Conservation (phyloP, 306 rosid species). For the Medicago arabica region DNA sequence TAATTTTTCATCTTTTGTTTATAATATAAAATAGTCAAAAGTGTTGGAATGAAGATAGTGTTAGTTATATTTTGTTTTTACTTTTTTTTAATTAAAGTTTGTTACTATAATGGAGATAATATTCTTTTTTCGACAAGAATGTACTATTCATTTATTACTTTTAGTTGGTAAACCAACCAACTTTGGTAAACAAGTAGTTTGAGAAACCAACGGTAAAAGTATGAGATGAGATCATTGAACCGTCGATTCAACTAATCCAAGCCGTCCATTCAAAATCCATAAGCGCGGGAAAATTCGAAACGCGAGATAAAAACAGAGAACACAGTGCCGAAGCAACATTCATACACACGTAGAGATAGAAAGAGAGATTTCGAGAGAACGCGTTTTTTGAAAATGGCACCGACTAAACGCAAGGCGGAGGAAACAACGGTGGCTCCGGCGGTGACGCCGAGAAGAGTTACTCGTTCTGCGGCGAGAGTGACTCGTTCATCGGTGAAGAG, state of each 20-base stretch:
- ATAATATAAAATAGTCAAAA: no score
- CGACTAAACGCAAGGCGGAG: constrained; percentile 26
- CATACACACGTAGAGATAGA: neutral
- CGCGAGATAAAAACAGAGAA: neutral
- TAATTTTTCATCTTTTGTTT: no score
- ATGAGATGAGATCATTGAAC: neutral
- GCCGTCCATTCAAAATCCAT: constrained; percentile 38
- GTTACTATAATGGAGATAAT: no score
- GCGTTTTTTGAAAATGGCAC: constrained; percentile 15
- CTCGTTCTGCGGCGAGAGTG: constrained; percentile 40
- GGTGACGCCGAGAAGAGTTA: constrained; percentile 12
- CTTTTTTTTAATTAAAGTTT: no score
- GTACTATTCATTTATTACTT: no score
- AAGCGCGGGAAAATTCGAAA: constrained; percentile 34
- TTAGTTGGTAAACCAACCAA: no score
- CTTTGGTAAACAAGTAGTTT: no score
- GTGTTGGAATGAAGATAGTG: no score
- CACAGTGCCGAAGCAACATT: neutral
- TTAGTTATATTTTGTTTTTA: no score
- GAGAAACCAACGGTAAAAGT: no score
- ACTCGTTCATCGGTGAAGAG: constrained; percentile 43
- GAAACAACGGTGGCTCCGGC: neutral
- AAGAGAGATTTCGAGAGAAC: neutral
- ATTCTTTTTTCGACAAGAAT: no score
- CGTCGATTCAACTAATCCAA: neutral